Evolutionary conservation across 352 stramenopile species (phyloP).

Genomic region (Phytophthora gonapodyides): DNA sequence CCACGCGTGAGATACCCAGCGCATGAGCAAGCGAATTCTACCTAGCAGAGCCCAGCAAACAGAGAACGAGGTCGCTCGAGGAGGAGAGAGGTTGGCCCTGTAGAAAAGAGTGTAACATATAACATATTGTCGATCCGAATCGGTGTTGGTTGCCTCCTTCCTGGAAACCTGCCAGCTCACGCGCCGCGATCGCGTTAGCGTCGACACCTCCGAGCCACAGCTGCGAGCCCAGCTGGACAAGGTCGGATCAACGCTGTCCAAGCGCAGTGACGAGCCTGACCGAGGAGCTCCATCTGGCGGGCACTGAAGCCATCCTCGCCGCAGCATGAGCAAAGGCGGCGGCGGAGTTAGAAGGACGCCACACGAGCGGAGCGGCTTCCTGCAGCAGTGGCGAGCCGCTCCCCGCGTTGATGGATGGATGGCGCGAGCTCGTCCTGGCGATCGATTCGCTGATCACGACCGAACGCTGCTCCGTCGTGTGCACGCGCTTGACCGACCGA

Average conservation of each 20-base stretch:
- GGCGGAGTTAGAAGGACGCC: neutral
- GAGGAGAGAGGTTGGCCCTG: conserved; percentile 27
- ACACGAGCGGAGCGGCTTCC: neutral
- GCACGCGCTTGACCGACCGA: conserved; percentile 15
- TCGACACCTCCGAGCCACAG: conserved; percentile 21
- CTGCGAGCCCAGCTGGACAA: conserved; percentile 39
- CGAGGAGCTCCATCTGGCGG: conserved; percentile 29
- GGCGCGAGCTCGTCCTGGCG: neutral
- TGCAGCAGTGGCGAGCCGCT: neutral
- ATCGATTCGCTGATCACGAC: conserved; percentile 25
- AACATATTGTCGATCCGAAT: conserved; percentile 58
- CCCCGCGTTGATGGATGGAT: neutral
- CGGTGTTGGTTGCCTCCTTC: no score
- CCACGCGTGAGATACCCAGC: conserved; percentile 26
- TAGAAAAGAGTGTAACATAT: conserved; percentile 62
- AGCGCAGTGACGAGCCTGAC: conserved; percentile 21
- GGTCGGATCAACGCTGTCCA: conserved; percentile 34
- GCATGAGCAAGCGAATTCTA: conserved; percentile 24
- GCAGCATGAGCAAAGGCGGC: conserved; percentile 5
- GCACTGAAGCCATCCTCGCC: conserved; percentile 13
- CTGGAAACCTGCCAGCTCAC: conserved; percentile 6
- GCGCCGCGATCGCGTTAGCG: conserved; percentile 32
- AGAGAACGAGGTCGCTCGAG: conserved; percentile 16
- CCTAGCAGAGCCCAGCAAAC: conserved; percentile 16
- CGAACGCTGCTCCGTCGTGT: conserved; percentile 11